phyloP scores from a whole-genome alignment of 495 filamentous ascomycete species.

The Neurospora sp. region DNA sequence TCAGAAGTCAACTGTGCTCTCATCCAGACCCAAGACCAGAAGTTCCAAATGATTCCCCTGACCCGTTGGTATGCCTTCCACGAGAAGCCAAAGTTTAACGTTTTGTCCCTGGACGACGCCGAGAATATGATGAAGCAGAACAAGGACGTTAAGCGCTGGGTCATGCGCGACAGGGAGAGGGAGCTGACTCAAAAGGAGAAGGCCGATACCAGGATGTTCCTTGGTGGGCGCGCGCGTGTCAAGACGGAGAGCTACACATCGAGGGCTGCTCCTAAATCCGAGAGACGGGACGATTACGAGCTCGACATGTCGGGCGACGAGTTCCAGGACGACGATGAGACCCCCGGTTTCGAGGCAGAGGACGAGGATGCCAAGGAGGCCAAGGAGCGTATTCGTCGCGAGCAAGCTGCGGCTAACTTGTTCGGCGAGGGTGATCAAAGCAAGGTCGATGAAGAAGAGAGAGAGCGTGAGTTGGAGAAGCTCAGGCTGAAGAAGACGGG shows the following conservation, averaged over 20 bases:
- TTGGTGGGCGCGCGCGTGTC: conserved; percentile 35
- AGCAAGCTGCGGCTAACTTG: conserved; percentile 77
- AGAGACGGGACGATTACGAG: conserved; percentile 47
- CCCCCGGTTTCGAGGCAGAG: conserved; percentile 66
- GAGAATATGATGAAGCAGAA: conserved; percentile 60
- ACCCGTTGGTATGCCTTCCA: conserved; percentile 95
- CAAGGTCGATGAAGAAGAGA: conserved; percentile 74
- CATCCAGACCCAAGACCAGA: conserved; percentile 45
- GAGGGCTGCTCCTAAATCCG: conserved; percentile 36
- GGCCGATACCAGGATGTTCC: conserved; percentile 34
- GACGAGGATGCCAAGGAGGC: conserved; percentile 86
- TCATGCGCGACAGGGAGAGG: conserved; percentile 55
- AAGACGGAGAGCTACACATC: conserved; percentile 46
- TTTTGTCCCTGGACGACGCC: conserved; percentile 71
- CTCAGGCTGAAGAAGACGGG: conserved; percentile 57
- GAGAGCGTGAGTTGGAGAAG: conserved; percentile 56
- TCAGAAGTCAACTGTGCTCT: conserved; percentile 70
- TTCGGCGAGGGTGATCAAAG: conserved; percentile 78
- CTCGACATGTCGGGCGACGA: conserved; percentile 47
- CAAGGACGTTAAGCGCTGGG: conserved; percentile 49
- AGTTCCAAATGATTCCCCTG: conserved; percentile 78
- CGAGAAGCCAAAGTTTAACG: conserved; percentile 72
- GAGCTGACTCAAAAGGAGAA: conserved; percentile 43
- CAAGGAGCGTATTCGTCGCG: conserved; percentile 73
- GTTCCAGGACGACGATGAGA: conserved; percentile 71